These are phyloP conservation scores for Delonix regia DNA, from an alignment of 306 rosid genomes.

Conservation along the genomic window DNA sequence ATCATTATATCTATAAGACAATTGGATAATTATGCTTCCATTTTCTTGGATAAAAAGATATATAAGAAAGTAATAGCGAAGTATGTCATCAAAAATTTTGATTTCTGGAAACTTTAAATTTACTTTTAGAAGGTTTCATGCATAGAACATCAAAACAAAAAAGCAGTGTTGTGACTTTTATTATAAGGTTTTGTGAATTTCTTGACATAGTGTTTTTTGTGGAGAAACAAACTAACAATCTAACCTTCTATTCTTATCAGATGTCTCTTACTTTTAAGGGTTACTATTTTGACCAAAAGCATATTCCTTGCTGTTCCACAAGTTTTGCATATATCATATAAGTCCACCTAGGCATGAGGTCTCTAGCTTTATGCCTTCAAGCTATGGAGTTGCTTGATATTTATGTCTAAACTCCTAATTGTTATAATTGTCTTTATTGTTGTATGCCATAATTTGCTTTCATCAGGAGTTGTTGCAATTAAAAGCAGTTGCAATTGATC, in stretches of 20 bases:
- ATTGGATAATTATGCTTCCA: not conserved
- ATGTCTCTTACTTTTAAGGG: conserved; percentile 94
- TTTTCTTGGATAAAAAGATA: not conserved
- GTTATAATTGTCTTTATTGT: conserved; percentile 12
- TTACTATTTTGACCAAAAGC: conserved; percentile 91
- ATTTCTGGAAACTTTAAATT: not conserved
- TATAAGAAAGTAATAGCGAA: not conserved
- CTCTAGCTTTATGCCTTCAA: conserved; percentile 49
- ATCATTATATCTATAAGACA: not conserved
- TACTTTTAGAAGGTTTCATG: conserved; percentile 20
- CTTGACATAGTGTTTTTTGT: conserved; percentile 11
- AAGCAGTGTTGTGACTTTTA: not conserved
- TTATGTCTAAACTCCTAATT: conserved; percentile 7
- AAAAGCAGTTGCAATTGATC: conserved; percentile 75
- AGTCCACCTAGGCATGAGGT: conserved; percentile 99
- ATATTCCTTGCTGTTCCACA: conserved; percentile 87
- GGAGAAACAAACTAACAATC: conserved; percentile 28
- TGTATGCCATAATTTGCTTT: conserved; percentile 47
- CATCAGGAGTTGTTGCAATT: conserved; percentile 83
- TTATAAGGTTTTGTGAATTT: not conserved
- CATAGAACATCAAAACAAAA: not conserved
- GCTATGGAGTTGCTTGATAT: conserved; percentile 28
- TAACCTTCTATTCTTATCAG: conserved; percentile 63
- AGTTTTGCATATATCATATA: conserved; percentile 94
- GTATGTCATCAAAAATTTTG: not conserved